Percentiles rank a stretch among this genome's conserved stretches.
phyloP scores from a whole-genome alignment of 1,284 basidiomycete species.

The Leccinum fallax region DNA sequence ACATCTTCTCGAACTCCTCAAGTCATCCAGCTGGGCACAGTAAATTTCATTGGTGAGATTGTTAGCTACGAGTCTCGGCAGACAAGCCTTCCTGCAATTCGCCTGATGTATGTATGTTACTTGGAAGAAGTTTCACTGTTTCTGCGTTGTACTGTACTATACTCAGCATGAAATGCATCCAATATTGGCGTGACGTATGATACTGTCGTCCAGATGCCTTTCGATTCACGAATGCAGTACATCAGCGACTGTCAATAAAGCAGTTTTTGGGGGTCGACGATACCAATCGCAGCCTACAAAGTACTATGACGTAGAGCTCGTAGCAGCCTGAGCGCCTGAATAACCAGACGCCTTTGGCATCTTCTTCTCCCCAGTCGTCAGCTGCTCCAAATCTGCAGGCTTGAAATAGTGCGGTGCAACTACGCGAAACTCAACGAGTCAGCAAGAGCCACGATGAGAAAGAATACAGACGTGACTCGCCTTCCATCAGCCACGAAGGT shows the following conservation, averaged over 20 bases:
- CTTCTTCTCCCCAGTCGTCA: constrained; percentile 84
- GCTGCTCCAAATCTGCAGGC: constrained; percentile 81
- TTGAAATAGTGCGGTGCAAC: constrained; percentile 97
- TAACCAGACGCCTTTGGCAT: constrained; percentile 72
- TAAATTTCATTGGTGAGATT: constrained; percentile 12
- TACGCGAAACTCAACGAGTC: constrained; percentile 30
- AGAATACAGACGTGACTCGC: constrained; percentile 43
- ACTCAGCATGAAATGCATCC: neutral
- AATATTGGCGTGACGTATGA: neutral
- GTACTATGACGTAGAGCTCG: constrained; percentile 14
- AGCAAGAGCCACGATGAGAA: constrained; percentile 2
- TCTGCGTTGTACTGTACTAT: constrained; percentile 1
- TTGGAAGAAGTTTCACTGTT: neutral
- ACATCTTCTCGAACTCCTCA: constrained; percentile 58
- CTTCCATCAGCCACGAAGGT: constrained; percentile 90
- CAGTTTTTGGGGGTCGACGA: neutral
- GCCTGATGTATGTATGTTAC: constrained; percentile 4
- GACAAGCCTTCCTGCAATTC: neutral
- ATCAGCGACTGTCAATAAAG: neutral
- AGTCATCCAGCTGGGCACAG: constrained; percentile 40
- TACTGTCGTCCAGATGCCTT: neutral
- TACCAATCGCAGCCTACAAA: neutral
- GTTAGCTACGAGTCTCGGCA: no score
- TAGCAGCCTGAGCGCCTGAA: constrained; percentile 24
- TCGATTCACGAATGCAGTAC: neutral